Evolutionary conservation across 2,329 filamentous ascomycete genomes (phyloP).

Genomic region (Paecilomyces fulvus): DNA sequence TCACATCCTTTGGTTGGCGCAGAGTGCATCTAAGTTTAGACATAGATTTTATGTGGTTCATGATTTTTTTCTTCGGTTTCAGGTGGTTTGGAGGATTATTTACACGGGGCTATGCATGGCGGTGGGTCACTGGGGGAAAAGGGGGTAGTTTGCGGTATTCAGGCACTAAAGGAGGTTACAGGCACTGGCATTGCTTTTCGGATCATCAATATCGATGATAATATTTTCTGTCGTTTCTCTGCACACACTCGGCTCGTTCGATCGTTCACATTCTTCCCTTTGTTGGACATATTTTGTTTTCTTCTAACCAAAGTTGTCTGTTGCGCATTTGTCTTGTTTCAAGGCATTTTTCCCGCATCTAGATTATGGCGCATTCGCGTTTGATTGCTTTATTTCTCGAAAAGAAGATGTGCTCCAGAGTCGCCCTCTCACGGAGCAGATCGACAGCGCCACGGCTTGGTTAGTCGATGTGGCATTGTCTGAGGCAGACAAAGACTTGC

Average conservation of each 20-base stretch:
- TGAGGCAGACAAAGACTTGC: background rate
- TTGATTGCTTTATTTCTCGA: background rate
- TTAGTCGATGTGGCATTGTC: background rate
- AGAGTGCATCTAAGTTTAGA: background rate
- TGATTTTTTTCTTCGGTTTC: background rate
- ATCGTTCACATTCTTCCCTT: background rate
- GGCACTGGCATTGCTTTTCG: background rate
- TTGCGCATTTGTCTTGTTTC: background rate
- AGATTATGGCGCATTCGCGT: background rate
- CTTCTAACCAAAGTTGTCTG: background rate
- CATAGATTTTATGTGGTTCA: background rate
- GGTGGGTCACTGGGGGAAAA: background rate
- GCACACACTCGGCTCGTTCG: background rate
- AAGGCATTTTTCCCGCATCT: background rate
- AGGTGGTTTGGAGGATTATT: background rate
- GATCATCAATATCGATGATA: background rate
- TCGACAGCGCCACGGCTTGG: background rate
- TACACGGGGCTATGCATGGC: background rate
- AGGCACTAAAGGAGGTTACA: background rate
- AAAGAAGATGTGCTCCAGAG: background rate
- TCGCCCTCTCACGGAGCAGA: background rate
- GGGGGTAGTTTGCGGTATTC: background rate
- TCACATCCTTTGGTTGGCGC: background rate
- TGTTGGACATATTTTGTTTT: background rate
- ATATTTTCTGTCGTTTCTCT: background rate